phyloP scores from a whole-genome alignment of 129 eudicot genomes.

The Chrysanthemum makinoi region DNA sequence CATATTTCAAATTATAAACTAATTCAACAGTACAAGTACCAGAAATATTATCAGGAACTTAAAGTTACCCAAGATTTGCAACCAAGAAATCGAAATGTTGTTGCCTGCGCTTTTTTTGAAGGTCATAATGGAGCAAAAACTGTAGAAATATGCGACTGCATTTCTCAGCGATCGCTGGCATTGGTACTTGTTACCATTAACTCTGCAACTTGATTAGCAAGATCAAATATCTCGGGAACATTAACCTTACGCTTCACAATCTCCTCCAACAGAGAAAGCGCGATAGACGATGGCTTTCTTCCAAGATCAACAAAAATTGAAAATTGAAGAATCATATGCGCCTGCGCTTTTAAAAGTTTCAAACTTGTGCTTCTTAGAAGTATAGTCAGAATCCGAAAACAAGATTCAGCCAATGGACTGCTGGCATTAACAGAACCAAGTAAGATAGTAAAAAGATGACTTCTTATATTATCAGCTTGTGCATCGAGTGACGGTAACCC shows the following conservation, averaged over 20 bases:
- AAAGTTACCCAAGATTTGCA: constrained; percentile 50
- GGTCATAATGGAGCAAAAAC: constrained; percentile 64
- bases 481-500: constrained; percentile 68
- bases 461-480: constrained; percentile 68
- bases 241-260: constrained; percentile 65
- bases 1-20: neutral
- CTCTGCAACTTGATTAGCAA: constrained; percentile 65
- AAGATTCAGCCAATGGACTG: constrained; percentile 65
- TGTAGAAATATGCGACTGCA: constrained; percentile 72
- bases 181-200: constrained; percentile 73
- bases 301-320: constrained; percentile 79
- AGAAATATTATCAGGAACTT: neutral
- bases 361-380: constrained; percentile 60
- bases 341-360: constrained; percentile 67
- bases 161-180: constrained; percentile 64
- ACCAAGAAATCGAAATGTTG: constrained; percentile 76
- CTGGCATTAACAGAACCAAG: constrained; percentile 57
- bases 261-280: constrained; percentile 77
- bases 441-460: constrained; percentile 61
- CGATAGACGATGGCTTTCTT: constrained; percentile 66
- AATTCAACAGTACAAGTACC: neutral
- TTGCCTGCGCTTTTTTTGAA: constrained; percentile 50
- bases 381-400: constrained; percentile 63
- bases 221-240: constrained; percentile 72
- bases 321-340: constrained; percentile 82